Evolutionary conservation across 129 eudicot species (phyloP).

Genomic region (Flaveria trinervia): DNA sequence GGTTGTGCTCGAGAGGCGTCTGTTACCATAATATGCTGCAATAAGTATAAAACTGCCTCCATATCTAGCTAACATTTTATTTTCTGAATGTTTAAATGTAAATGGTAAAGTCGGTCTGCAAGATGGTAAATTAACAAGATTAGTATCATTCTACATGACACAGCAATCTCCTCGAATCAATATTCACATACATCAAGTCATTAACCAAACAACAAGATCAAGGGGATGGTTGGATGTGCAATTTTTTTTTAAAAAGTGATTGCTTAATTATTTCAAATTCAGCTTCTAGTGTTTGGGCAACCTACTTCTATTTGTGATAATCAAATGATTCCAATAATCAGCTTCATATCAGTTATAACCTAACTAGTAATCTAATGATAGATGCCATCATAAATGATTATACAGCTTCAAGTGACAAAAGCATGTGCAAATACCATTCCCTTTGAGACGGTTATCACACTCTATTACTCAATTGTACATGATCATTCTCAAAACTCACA

Average conservation of each 20-base stretch:
- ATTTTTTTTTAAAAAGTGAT: background rate
- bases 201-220: background rate
- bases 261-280: background rate
- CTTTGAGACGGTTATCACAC: background rate
- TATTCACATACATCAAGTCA: background rate
- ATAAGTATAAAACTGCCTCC: background rate
- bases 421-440: background rate
- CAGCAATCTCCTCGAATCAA: background rate
- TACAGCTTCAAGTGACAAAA: background rate
- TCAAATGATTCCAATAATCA: background rate
- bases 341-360: background rate
- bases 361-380: background rate
- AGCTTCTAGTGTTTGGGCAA: background rate
- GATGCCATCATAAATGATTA: background rate
- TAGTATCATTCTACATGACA: too few relatives aligned
- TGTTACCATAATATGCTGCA: background rate
- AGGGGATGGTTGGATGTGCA: background rate
- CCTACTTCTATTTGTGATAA: background rate
- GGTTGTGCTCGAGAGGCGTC: background rate
- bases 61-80: background rate
- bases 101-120: background rate
- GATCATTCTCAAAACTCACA: background rate
- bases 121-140: background rate
- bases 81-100: background rate
- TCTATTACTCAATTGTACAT: background rate